These are phyloP conservation scores for Diplocarpon rosae DNA, from an alignment of 2,329 filamentous ascomycete genomes.

Conservation along the genomic window DNA sequence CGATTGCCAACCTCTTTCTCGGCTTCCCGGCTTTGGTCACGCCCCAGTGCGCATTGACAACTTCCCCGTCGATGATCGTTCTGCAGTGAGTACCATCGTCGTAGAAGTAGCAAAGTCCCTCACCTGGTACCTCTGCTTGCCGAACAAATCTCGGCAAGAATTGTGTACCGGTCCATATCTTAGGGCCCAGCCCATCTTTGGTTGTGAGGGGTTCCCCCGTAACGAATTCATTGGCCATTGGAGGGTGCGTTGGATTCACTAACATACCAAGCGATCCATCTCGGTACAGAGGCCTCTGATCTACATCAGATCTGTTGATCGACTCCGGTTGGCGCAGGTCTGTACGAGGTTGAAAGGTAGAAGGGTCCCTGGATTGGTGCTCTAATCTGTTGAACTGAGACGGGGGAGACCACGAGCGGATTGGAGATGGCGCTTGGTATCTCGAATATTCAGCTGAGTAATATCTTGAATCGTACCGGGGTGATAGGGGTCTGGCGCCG, in stretches of 20 bases:
- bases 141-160: conserved; percentile 56
- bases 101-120: conserved; percentile 76
- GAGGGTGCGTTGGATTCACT: conserved; percentile 17
- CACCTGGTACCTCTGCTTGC: conserved; percentile 58
- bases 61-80: conserved; percentile 73
- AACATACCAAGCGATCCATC: conserved; percentile 15
- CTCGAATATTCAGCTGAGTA: conserved; percentile 10
- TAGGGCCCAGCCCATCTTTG: conserved; percentile 53
- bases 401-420: conserved; percentile 23
- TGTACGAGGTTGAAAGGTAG: conserved; percentile 20
- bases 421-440: conserved; percentile 12
- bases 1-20: conserved; percentile 79
- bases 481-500: conserved; percentile 21
- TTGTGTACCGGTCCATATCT: conserved; percentile 59
- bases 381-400: conserved; percentile 19
- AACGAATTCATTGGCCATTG: conserved; percentile 18
- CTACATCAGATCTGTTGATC: conserved; percentile 16
- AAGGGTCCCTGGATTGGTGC: conserved; percentile 23
- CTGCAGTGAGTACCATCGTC: conserved; percentile 77
- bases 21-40: conserved; percentile 91
- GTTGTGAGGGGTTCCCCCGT: conserved; percentile 25
- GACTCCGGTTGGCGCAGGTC: conserved; percentile 10
- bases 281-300: conserved; percentile 17
- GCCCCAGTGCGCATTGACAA: conserved; percentile 85
- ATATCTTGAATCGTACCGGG: conserved; percentile 21